Percentiles rank a stretch among this genome's conserved stretches.
Conservation (phyloP, 2,329 filamentous ascomycete genomes). For the Periconia macrospinosa region DNA sequence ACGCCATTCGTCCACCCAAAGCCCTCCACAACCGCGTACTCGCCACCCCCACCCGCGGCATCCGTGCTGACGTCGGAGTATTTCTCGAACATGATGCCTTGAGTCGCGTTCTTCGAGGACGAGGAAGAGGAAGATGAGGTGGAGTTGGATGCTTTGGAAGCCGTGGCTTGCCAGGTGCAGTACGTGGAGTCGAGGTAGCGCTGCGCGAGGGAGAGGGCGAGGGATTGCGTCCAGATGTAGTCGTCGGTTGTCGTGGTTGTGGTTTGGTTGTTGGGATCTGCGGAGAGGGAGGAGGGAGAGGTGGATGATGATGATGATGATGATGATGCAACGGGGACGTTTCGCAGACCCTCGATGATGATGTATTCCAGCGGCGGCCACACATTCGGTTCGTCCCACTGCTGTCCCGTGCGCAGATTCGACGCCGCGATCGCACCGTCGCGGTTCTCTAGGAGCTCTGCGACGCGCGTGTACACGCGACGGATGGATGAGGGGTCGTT, state of each 20-base stretch:
- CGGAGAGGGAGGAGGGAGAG: slow-evolving; percentile 55
- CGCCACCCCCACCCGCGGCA: slow-evolving; percentile 65
- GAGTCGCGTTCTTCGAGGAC: slow-evolving; percentile 22
- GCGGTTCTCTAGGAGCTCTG: slow-evolving; percentile 54
- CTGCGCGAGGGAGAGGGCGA: slow-evolving; percentile 63
- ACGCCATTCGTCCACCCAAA: slow-evolving; percentile 74
- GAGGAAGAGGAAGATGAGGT: slow-evolving; percentile 44
- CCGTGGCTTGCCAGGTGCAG: slow-evolving; percentile 71
- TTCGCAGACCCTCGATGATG: slow-evolving; percentile 63
- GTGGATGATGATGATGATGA: too few species aligned
- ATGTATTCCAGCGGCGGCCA: slow-evolving; percentile 70
- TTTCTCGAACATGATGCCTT: slow-evolving; percentile 70
- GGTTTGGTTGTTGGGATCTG: slow-evolving; percentile 31
- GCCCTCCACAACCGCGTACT: slow-evolving; percentile 70
- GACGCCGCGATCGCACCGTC: slow-evolving; percentile 64
- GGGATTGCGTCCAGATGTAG: slow-evolving; percentile 56
- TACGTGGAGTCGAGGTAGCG: slow-evolving; percentile 69
- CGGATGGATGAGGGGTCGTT: slow-evolving; percentile 62
- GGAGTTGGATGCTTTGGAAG: slow-evolving; percentile 44
- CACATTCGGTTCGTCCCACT: slow-evolving; percentile 72
- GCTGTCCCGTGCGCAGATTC: slow-evolving; percentile 63
- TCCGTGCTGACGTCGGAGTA: slow-evolving; percentile 64
- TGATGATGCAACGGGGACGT: slow-evolving; percentile 62
- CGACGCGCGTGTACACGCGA: slow-evolving; percentile 57
- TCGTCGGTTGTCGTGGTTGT: too few species aligned